Evolutionary conservation across 148 eudicot genomes (phyloP).

Genomic region (Cornus controversa): DNA sequence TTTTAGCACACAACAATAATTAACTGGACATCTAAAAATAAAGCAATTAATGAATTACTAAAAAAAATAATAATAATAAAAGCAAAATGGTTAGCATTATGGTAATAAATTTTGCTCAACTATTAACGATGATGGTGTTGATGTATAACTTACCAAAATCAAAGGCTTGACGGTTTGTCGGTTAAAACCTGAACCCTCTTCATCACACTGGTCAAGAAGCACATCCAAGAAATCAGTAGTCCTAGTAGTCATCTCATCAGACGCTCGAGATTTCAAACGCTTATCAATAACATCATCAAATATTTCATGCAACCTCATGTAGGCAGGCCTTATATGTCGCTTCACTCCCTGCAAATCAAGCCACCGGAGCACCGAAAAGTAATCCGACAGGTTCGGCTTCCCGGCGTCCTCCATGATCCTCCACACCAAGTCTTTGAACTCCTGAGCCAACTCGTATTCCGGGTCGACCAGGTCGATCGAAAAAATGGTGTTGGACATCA

Average conservation of each 20-base stretch:
- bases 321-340: not conserved
- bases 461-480: slow-evolving; percentile 9
- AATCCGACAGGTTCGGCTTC: slow-evolving; percentile 16
- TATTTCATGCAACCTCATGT: not conserved
- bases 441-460: not conserved
- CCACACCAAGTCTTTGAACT: slow-evolving; percentile 14
- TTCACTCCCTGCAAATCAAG: slow-evolving; percentile 17
- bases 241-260: not conserved
- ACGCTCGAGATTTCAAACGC: not conserved
- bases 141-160: not conserved
- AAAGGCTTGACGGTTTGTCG: not conserved
- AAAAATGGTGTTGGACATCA: slow-evolving; percentile 3
- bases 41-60: too few relatives aligned
- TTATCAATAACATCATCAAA: not conserved
- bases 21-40: too few relatives aligned
- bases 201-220: slow-evolving; percentile 3
- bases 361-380: slow-evolving; percentile 3
- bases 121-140: too few relatives aligned
- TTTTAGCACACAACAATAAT: too few relatives aligned
- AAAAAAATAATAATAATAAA: too few relatives aligned
- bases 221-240: slow-evolving; percentile 15
- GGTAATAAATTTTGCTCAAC: too few relatives aligned
- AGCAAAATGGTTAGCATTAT: too few relatives aligned
- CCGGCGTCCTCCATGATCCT: slow-evolving; percentile 5
- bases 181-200: not conserved